phyloP scores from a whole-genome alignment of 768 basidiomycete genomes.

The Leucosporidium yakuticum region DNA sequence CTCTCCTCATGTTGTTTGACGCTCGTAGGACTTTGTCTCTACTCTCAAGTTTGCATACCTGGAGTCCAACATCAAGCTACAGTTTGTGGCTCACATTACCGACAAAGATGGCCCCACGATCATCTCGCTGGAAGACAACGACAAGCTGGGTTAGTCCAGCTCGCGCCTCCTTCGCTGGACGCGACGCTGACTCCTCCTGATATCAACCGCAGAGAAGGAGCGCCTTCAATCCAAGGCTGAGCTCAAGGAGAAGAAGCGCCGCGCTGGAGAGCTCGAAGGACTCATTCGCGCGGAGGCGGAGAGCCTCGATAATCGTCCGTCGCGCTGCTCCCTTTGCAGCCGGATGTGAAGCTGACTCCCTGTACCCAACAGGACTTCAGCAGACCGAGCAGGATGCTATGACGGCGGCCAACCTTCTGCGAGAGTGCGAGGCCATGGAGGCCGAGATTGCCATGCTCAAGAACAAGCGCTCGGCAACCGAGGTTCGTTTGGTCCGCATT shows the following conservation, averaged over 20 bases:
- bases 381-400: conserved; percentile 8
- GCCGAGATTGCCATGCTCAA: conserved; percentile 35
- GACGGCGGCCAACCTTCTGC: conserved; percentile 3
- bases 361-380: conserved; percentile 4
- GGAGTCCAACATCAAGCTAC: conserved; percentile 28
- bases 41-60: conserved; percentile 35
- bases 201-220: not conserved
- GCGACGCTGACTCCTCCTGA: not conserved
- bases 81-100: conserved; percentile 24
- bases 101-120: not conserved
- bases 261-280: conserved; percentile 18
- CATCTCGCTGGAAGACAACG: conserved; percentile 12
- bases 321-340: too few species aligned
- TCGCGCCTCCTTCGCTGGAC: not conserved
- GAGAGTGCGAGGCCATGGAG: conserved; percentile 33
- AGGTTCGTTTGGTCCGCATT: conserved; percentile 3
- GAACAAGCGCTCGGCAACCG: conserved; percentile 30
- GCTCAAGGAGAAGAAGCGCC: conserved; percentile 16
- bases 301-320: conserved; percentile 17
- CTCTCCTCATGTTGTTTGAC: not conserved
- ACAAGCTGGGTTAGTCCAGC: conserved; percentile 9
- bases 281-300: conserved; percentile 24
- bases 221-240: conserved; percentile 9
- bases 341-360: not conserved
- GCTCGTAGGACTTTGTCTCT: conserved; percentile 28